Evolutionary conservation across 176 grass and related monocot species (phyloP), one percentile per base, ranked within the genome.

Genomic region (Zea luxurians): DNA sequence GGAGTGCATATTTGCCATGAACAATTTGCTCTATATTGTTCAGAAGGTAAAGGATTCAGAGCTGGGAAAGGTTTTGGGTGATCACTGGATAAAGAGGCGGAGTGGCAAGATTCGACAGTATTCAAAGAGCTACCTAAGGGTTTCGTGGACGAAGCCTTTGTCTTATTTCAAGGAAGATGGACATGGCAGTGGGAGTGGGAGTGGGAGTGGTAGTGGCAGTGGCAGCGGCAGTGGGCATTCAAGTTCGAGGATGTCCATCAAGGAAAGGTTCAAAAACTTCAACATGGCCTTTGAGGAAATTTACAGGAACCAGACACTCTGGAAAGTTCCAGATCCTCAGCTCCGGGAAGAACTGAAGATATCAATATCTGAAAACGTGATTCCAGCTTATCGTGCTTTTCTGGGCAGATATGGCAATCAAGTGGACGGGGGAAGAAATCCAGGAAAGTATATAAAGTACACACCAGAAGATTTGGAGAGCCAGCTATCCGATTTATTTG

Each of bases 241-340:
- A 62, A 82, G 82, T 68, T 97, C 95, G 12, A 90, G 77, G 83
- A 89, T 88, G 85, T 76, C 95, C 46, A 50, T 94, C 34, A 97
- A 92, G 84, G 95, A 97, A 0, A 97, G 86, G 75, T 97, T 97
- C 83, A 97, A 88, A 82, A 97, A 81, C 79, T 97, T 97, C 66
- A 97, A 97, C 76, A 61, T 87, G 78, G 78, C 87, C n/a, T 97
- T 94, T 80, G 95, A 97, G 74, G 95, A 97, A 84, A 84, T 90
- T 73, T 84, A 97, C 74, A 89, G 85, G 80, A 83, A 85, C 34
- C 95, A 97, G 48, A 92, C 91, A 78, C 76, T 80, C 37, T 97
- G 95, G 95, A 94, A 97, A 82, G 91, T 97, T 85, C 89, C 87
- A 36, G 95, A 97, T 84, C 70, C 85, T 75, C 91, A 97, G 44